A percentile compares a stretch with the other conserved stretches of the same genome.
These are phyloP conservation scores for Coniochaeta sp. DNA, from an alignment of 2,329 filamentous ascomycete genomes.

Conservation along the genomic window DNA sequence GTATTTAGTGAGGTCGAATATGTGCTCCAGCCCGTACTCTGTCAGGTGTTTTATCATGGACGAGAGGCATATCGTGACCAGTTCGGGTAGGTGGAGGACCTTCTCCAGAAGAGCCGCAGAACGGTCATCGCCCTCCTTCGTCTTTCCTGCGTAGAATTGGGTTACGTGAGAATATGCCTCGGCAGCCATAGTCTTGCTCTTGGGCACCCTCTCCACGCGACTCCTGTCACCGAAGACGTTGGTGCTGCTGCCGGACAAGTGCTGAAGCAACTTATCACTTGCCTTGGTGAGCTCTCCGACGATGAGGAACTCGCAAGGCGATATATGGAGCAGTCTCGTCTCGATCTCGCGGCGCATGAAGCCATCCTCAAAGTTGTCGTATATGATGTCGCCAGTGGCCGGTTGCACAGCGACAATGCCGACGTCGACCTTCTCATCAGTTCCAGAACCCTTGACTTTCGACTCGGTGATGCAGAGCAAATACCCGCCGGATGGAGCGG, in stretches of 20 bases:
- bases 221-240: conserved; percentile 91
- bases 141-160: conserved; percentile 83
- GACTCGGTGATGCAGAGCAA: conserved; percentile 86
- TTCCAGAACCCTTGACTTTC: conserved; percentile 69
- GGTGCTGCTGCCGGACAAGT: conserved; percentile 80
- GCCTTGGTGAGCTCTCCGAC: conserved; percentile 85
- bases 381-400: conserved; percentile 90
- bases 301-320: conserved; percentile 89
- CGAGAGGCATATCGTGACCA: conserved; percentile 85
- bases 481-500: conserved; percentile 67
- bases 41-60: conserved; percentile 92
- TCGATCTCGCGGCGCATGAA: conserved; percentile 98
- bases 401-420: conserved; percentile 93
- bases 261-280: conserved; percentile 85
- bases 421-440: conserved; percentile 88
- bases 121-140: conserved; percentile 56
- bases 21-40: conserved; percentile 89
- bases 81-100: conserved; percentile 75
- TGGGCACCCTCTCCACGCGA: conserved; percentile 72
- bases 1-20: conserved; percentile 94
- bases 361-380: conserved; percentile 92
- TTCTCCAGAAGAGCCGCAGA: conserved; percentile 70
- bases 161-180: conserved; percentile 86
- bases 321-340: conserved; percentile 89
- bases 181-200: conserved; percentile 72